These are phyloP conservation scores for Aphanomyces astaci DNA, from an alignment of 352 stramenopile species.

Conservation along the genomic window DNA sequence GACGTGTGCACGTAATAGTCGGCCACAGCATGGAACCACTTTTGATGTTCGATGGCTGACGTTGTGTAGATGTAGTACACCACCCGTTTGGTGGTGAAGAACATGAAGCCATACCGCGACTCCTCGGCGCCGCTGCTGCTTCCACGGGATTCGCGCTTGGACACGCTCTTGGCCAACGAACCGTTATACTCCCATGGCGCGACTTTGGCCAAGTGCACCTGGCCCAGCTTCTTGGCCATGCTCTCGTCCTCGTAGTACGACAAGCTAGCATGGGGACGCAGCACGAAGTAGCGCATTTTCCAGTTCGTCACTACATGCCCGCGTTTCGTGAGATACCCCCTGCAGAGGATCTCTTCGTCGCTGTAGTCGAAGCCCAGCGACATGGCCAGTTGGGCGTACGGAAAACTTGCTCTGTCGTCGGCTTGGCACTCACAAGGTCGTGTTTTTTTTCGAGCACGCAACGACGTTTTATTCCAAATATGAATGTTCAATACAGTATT, in stretches of 20 bases:
- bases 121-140: constrained; percentile 16
- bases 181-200: constrained; percentile 18
- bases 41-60: constrained; percentile 10
- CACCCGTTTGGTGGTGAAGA: constrained; percentile 24
- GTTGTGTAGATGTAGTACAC: constrained; percentile 24
- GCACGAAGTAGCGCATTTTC: constrained; percentile 24
- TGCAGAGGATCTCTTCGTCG: constrained; percentile 17
- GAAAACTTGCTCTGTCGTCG: background rate
- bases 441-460: too few relatives aligned
- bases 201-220: constrained; percentile 23
- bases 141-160: constrained; percentile 4
- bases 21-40: constrained; percentile 19
- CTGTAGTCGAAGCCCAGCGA: background rate
- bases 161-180: background rate
- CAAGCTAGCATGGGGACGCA: constrained; percentile 18
- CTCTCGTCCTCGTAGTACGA: constrained; percentile 22
- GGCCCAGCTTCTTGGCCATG: constrained; percentile 21
- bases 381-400: background rate
- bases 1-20: constrained; percentile 18
- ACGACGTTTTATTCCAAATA: too few relatives aligned
- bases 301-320: constrained; percentile 25
- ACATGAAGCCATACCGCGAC: constrained; percentile 21
- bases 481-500: too few relatives aligned
- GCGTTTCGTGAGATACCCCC: constrained; percentile 23
- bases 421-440: too few relatives aligned